Base-by-base conservation (phyloP, 73 alveolate species). In the Stentor coeruleus region DNA sequence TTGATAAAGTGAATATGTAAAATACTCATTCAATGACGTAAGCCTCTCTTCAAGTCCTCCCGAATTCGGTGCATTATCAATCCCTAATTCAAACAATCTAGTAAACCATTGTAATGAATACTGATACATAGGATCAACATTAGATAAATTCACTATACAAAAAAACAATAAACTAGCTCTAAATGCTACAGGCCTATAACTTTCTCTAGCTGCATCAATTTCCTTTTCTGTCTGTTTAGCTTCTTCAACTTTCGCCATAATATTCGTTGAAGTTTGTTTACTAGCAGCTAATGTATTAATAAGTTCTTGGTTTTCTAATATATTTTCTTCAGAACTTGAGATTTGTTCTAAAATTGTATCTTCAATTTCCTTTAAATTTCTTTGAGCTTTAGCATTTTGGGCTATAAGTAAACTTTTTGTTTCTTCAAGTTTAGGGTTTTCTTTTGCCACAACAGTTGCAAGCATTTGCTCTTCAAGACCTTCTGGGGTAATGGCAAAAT, bases 401-500 rank as follows among this genome's bases (percentile, higher is more conserved):
- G 86, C 84, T 74, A 87, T 88, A n/a, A 87, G 74, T 75, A 79
- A 85, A 31, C 85, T 86, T 81, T 88, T 88, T 87, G 90, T 90
- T 73, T 93, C 92, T 59, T 94, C 98, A 6, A 94, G 89, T 28
- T 92, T 89, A 15, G 98, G 96, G 84, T 94, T 98, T 88, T 98
- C 99, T 60, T 94, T 88, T 39, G 99, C 99, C 30, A 98, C 99
- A 77, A 98, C 98, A 72, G 91, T 89, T 39, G 98, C 97, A 87
- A 98, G 93, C 99, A 98, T 97, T 87, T 98, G 98, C 80, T 97
- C 99, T 88, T 98, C 99, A 38, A 98, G 93, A 38, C 99, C 99
- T 87, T 96, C 97, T 1, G 99, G 99, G 30, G 99, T 98, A 84
- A 98, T 98, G 82, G 99, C 99, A 83, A 98, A 98, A 91, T 98